phyloP scores from a whole-genome alignment of 2,329 filamentous ascomycete species.

The Fusarium cyanostomum region DNA sequence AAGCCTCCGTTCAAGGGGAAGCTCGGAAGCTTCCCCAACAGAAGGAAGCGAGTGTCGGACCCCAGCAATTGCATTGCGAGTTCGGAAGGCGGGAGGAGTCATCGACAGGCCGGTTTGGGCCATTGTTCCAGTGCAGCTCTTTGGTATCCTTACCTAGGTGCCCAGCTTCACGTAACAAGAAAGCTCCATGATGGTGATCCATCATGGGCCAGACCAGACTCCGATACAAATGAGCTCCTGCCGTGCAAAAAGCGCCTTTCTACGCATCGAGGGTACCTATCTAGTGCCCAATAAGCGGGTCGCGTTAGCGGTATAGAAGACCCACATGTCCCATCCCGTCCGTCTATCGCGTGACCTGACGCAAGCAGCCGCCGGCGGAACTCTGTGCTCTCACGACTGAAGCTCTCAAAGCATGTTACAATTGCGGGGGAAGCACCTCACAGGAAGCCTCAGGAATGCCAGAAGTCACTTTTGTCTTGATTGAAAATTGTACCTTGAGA shows the following conservation, averaged over 20 bases:
- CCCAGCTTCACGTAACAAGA: neutral
- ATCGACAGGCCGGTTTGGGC: slow-evolving; percentile 2
- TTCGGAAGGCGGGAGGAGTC: slow-evolving; percentile 17
- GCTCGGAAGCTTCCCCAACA: slow-evolving; percentile 10
- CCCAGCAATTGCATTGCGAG: slow-evolving; percentile 25
- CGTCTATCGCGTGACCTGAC: slow-evolving; percentile 47
- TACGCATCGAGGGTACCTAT: slow-evolving; percentile 1
- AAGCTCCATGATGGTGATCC: slow-evolving; percentile 15
- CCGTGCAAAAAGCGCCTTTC: slow-evolving; percentile 9
- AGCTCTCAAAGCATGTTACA: slow-evolving; percentile 17
- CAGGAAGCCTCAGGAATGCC: slow-evolving; percentile 5
- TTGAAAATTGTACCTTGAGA: neutral
- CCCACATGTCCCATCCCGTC: slow-evolving; percentile 39
- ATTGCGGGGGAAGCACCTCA: slow-evolving; percentile 11
- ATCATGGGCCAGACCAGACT: slow-evolving; percentile 15
- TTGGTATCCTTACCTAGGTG: too few relatives aligned
- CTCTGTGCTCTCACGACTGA: slow-evolving; percentile 28
- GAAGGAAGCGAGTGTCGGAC: neutral
- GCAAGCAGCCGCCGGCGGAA: slow-evolving; percentile 43
- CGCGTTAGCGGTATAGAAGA: slow-evolving; percentile 14
- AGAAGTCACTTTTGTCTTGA: neutral
- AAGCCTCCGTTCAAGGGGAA: slow-evolving; percentile 1
- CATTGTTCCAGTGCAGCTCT: neutral
- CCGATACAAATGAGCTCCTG: slow-evolving; percentile 8
- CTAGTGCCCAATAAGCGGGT: slow-evolving; percentile 20